Evolutionary conservation across 192 early-diverging fungal genomes (phyloP).

Genomic region (Backusella parvicylindrica): DNA sequence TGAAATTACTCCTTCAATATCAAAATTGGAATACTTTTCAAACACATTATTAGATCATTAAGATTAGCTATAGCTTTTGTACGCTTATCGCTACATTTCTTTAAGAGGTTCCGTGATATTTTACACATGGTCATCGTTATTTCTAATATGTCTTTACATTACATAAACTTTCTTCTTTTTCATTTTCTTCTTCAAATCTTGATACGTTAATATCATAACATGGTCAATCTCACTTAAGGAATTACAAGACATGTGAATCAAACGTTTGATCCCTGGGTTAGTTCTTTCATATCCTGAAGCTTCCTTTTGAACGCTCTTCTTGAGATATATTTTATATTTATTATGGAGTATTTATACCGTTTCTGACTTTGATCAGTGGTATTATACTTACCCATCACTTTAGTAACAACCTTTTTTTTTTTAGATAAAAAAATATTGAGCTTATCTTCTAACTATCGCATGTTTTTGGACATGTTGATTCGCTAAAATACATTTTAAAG

Average conservation of each 20-base stretch:
- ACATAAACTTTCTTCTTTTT: no score
- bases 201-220: no score
- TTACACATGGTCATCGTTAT: no score
- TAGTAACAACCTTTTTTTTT: neutral
- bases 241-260: neutral
- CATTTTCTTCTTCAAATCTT: no score
- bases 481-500: neutral
- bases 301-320: neutral
- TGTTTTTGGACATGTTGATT: neutral
- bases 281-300: no score
- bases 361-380: neutral
- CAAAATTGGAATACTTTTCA: neutral
- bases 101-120: no score
- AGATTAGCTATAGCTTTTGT: neutral
- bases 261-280: neutral
- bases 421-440: neutral
- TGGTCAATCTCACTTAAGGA: no score
- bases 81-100: no score
- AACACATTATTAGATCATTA: neutral
- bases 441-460: neutral
- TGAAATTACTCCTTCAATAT: neutral
- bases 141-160: no score
- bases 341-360: neutral
- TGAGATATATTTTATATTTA: neutral
- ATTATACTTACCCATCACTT: neutral